phyloP scores from a whole-genome alignment of 805 yeast genomes.

The Candida ficus region DNA sequence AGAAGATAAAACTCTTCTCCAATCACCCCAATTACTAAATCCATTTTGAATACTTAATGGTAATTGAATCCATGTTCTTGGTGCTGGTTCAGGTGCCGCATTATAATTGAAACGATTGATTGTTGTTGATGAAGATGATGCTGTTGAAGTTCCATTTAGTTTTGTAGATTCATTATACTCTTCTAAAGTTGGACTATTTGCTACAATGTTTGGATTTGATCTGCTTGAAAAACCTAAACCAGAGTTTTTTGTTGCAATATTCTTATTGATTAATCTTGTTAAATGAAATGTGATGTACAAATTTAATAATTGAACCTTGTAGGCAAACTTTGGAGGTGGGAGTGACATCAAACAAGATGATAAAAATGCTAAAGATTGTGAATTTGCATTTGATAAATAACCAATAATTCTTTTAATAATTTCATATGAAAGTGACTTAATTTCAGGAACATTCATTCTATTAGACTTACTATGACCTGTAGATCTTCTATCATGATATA shows the following conservation, averaged over 20 bases:
- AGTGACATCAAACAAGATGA: conserved; percentile 52
- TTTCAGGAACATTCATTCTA: conserved; percentile 40
- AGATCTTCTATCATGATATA: conserved; percentile 27
- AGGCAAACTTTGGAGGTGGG: conserved; percentile 37
- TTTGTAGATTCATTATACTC: conserved; percentile 12
- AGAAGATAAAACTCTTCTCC: conserved; percentile 1
- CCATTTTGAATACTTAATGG: conserved; percentile 10
- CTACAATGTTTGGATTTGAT: background rate
- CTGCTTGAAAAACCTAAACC: background rate
- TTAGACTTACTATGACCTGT: background rate
- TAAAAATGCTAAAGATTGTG: conserved; percentile 36
- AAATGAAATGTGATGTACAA: conserved; percentile 76
- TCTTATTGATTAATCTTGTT: conserved; percentile 40
- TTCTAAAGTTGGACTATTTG: conserved; percentile 8
- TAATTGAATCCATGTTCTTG: conserved; percentile 7
- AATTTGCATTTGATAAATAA: conserved; percentile 47
- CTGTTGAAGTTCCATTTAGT: conserved; percentile 2
- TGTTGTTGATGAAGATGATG: background rate
- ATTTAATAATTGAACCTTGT: conserved; percentile 63
- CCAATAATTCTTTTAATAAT: conserved; percentile 68
- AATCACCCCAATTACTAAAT: conserved; percentile 11
- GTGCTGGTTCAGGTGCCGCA: background rate
- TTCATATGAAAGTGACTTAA: conserved; percentile 58
- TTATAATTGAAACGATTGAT: background rate
- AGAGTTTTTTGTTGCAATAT: background rate